Percentiles rank a stretch among this genome's conserved stretches.
These are phyloP conservation scores for Linderniella brevidens DNA, from an alignment of 257 asterid genomes.

Conservation along the genomic window DNA sequence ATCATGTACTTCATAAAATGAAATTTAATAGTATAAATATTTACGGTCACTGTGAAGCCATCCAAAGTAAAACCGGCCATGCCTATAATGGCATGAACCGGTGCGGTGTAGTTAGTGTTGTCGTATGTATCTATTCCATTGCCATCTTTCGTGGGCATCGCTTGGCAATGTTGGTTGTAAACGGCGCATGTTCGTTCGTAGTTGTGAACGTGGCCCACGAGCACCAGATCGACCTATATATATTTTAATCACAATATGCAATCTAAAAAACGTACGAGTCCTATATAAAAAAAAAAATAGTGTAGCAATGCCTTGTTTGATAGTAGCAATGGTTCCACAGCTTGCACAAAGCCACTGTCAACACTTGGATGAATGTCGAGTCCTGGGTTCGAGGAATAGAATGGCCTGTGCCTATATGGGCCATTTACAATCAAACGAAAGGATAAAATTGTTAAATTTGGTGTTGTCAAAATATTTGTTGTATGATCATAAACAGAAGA, in stretches of 20 bases:
- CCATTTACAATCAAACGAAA: neutral
- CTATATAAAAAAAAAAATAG: neutral
- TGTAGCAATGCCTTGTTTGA: constrained; percentile 29
- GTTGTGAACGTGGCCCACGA: constrained; percentile 89
- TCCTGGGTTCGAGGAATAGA: constrained; percentile 40
- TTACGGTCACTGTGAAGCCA: constrained; percentile 32
- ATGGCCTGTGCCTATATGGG: constrained; percentile 82
- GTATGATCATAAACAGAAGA: too few relatives aligned
- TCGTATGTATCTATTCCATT: constrained; percentile 42
- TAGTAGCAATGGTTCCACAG: constrained; percentile 60
- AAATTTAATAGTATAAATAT: neutral
- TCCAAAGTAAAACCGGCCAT: constrained; percentile 85
- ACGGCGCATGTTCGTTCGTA: constrained; percentile 79
- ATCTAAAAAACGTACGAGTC: too few relatives aligned
- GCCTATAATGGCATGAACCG: constrained; percentile 68
- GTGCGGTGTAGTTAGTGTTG: constrained; percentile 46
- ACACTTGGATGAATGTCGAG: constrained; percentile 15
- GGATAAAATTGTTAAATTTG: neutral
- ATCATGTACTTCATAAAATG: neutral
- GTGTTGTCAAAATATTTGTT: neutral
- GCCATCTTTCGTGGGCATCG: constrained; percentile 41
- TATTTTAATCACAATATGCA: too few relatives aligned
- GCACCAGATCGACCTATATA: constrained; percentile 73
- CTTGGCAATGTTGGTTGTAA: constrained; percentile 36
- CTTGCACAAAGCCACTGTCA: constrained; percentile 33